Evolutionary conservation across 1,284 basidiomycete species (phyloP).

Genomic region (Leucoagaricus sp.): DNA sequence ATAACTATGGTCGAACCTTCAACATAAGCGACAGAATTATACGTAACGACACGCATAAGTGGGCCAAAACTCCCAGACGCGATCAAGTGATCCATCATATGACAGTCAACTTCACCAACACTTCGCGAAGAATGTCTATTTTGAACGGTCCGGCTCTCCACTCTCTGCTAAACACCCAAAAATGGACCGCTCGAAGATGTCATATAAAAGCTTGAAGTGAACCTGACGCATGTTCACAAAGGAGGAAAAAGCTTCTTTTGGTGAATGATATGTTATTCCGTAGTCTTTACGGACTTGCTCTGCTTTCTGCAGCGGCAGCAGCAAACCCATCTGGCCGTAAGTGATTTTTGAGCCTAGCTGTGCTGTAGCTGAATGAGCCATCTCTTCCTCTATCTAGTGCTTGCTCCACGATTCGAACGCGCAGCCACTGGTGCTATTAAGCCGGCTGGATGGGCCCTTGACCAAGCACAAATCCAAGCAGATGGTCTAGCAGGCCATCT

Average conservation of each 20-base stretch:
- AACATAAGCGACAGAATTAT: too few species aligned
- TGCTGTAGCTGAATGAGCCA: too few species aligned
- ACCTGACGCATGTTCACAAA: too few species aligned
- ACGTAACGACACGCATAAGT: background rate
- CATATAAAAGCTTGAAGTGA: background rate
- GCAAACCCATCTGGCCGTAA: conserved; percentile 3
- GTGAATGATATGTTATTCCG: conserved; percentile 2
- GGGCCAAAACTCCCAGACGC: background rate
- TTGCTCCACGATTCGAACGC: conserved; percentile 30
- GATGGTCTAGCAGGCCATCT: conserved; percentile 40
- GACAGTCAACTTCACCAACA: background rate
- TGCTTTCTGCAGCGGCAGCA: background rate
- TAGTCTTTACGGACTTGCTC: background rate
- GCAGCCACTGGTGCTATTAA: conserved; percentile 37
- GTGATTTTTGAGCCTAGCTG: too few species aligned
- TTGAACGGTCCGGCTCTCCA: background rate
- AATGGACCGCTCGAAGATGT: conserved; percentile 1
- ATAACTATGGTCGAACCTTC: too few species aligned
- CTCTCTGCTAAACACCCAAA: background rate
- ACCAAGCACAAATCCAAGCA: conserved; percentile 39
- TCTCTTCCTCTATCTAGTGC: conserved; percentile 25
- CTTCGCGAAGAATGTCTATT: background rate
- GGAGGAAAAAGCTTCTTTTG: too few species aligned
- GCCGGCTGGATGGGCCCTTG: conserved; percentile 39
- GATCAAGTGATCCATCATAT: conserved; percentile 7